Base-by-base conservation (phyloP, 2,329 filamentous ascomycete species). In the Calonectria ilicicola region DNA sequence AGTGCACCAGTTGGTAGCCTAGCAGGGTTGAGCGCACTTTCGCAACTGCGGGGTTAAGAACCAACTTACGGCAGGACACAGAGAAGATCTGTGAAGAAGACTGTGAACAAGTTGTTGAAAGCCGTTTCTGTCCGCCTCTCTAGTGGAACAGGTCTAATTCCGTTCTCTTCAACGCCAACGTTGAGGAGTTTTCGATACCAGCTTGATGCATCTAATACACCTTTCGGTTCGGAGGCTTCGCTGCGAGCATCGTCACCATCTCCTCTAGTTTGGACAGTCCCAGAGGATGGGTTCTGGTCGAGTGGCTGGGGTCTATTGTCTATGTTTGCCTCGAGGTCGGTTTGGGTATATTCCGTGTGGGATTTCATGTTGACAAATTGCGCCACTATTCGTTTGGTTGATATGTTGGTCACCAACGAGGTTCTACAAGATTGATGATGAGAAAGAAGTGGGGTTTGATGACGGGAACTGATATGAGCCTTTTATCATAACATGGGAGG, bases 1-100 rank as follows among this genome's bases (percentile, higher is more conserved):
- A 91, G 84, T 81, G 91, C 89, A 58, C 90, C 90, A 29, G 89
- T 91, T 1, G 90, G 88, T 40, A 92, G 84, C 2, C 89, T 88
- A 68, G 32, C 19, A 19, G 56, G 8, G 32, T 29, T 77, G 44
- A 78, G 76, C 38, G n/a, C 26, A n/a, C 29, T 5, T 23, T 9
- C 26, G 19, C 15, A 10, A 23, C 42, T 10, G 5, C 10, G 23
- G 9, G n/a, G 23, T 44, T 15, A 19, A 17, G 35, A 27, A 26
- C 8, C 35, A 12, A 85, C 89, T 81, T 79, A 91, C 90, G 90
- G 90, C 38, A 92, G 78, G 9, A 91, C 84, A 77, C 89, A 91
- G 51, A 89, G 84, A 69, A 90, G 86, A 72, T 90, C 87, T 23
- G 88, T 90, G 78, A 91, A 90, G 85, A 91, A 91, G 27, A 92